Conservation (phyloP, 495 filamentous ascomycete genomes). For the Talaromyces trachyspermus region DNA sequence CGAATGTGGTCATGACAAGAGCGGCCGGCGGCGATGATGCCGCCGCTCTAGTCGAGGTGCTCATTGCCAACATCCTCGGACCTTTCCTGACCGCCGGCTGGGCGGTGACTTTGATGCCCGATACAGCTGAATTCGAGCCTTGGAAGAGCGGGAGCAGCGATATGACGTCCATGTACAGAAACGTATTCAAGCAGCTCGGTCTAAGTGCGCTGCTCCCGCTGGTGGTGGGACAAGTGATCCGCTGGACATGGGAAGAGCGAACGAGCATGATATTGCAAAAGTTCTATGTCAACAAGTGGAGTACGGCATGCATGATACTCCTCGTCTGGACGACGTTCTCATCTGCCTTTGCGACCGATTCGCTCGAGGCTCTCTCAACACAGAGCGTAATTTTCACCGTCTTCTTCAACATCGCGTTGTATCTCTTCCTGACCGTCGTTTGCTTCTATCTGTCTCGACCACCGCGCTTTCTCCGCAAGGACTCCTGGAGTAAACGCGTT, state of each 20-base stretch:
- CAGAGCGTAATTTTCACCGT: conserved; percentile 44
- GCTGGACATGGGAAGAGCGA: conserved; percentile 40
- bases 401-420: conserved; percentile 46
- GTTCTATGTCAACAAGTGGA: conserved; percentile 39
- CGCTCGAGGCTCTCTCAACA: conserved; percentile 38
- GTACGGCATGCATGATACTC: conserved; percentile 38
- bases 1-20: conserved; percentile 52
- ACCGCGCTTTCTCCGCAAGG: conserved; percentile 19
- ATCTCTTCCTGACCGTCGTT: conserved; percentile 40
- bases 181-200: conserved; percentile 45
- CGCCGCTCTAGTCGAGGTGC: conserved; percentile 46
- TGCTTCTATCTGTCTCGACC: conserved; percentile 42
- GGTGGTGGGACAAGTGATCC: conserved; percentile 39
- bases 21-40: conserved; percentile 49
- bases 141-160: conserved; percentile 38
- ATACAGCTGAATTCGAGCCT: conserved; percentile 31
- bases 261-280: conserved; percentile 32
- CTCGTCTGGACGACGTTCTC: conserved; percentile 50
- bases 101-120: conserved; percentile 43
- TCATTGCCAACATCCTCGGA: conserved; percentile 47
- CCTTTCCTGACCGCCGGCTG: conserved; percentile 45
- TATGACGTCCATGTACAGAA: conserved; percentile 42
- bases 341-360: conserved; percentile 45
- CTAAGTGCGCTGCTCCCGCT: conserved; percentile 43
- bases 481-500: conserved; percentile 16